A percentile compares a stretch with the other conserved stretches of the same genome.
These are phyloP conservation scores for Hygrophorus pudorinus DNA, from an alignment of 768 basidiomycete genomes.

Conservation along the genomic window DNA sequence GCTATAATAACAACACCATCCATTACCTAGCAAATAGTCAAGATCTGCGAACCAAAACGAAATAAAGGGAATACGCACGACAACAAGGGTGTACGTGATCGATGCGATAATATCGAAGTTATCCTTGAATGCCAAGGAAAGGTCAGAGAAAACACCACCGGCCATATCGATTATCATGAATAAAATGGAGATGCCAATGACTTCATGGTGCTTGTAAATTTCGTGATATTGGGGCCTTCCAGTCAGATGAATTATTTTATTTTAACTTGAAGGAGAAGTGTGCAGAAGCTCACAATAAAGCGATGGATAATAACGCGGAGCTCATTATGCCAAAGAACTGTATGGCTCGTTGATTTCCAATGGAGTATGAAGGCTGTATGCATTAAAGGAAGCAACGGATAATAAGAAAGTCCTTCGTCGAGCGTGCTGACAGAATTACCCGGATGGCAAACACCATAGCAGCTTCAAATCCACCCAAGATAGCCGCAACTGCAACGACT, in stretches of 20 bases:
- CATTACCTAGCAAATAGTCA: constrained; percentile 34
- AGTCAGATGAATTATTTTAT: neutral
- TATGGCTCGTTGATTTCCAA: constrained; percentile 24
- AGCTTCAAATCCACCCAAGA: constrained; percentile 49
- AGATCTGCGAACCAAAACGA: neutral
- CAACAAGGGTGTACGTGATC: constrained; percentile 51
- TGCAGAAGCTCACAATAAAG: constrained; percentile 15
- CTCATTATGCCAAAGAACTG: constrained; percentile 54
- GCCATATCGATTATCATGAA: constrained; percentile 65
- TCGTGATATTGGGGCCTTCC: constrained; percentile 58
- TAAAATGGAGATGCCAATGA: constrained; percentile 55
- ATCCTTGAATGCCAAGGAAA: constrained; percentile 58
- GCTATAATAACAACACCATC: constrained; percentile 53
- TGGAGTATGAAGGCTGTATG: constrained; percentile 29
- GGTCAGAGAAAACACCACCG: constrained; percentile 60
- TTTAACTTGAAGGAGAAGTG: neutral
- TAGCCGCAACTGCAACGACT: constrained; percentile 26
- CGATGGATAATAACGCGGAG: constrained; percentile 45
- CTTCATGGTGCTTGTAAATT: constrained; percentile 54
- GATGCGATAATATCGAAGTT: constrained; percentile 56
- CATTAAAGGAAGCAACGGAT: neutral
- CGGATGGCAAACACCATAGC: constrained; percentile 46
- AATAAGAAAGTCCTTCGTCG: neutral
- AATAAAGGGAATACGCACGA: constrained; percentile 28
- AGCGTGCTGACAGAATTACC: neutral